These are phyloP conservation scores for Bacidia gigantensis DNA, from an alignment of 495 filamentous ascomycete species.

Conservation along the genomic window DNA sequence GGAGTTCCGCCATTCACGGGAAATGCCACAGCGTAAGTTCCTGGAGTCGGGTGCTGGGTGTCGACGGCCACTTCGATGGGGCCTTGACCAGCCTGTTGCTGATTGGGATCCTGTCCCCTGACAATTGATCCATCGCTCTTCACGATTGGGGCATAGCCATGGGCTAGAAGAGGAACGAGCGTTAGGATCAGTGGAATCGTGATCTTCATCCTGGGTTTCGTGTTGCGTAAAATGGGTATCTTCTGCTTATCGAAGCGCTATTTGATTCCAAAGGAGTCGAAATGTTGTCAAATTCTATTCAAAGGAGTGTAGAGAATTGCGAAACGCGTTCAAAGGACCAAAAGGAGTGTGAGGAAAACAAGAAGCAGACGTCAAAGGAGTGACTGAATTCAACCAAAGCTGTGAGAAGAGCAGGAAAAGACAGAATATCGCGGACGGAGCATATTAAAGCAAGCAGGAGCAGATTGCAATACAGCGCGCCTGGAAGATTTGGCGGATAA, in stretches of 20 bases:
- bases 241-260: background rate
- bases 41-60: background rate
- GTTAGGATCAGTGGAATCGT: background rate
- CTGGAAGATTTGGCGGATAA: background rate
- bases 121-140: background rate
- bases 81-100: background rate
- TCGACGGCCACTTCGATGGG: background rate
- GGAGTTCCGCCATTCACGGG: too few relatives aligned
- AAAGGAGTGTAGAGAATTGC: background rate
- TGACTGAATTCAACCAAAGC: background rate
- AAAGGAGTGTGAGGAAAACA: background rate
- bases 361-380: background rate
- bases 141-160: background rate
- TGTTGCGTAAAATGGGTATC: background rate
- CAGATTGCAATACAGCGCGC: background rate
- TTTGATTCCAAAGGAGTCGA: background rate
- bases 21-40: background rate
- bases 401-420: background rate
- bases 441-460: background rate
- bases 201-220: background rate
- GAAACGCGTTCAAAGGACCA: background rate
- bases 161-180: background rate
- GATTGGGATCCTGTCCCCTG: background rate
- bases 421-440: background rate
- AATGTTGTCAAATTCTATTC: background rate